phyloP scores from a whole-genome alignment of 1,139 yeast genomes.

The Nematodospora anomalae region DNA sequence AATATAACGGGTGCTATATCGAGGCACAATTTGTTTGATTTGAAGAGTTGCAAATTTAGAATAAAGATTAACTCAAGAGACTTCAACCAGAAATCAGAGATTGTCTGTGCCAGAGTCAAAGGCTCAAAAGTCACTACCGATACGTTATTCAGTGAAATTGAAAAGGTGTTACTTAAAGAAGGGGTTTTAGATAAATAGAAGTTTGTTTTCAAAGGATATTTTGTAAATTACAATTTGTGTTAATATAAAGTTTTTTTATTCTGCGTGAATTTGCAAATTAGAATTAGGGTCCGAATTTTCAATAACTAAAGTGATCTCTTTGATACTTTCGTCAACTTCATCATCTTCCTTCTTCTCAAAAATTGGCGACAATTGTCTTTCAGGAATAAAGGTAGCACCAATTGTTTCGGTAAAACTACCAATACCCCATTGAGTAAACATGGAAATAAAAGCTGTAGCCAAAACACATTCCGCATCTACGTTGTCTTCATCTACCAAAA shows the following conservation, averaged over 20 bases:
- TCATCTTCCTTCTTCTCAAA: constrained; percentile 6
- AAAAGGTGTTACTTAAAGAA: constrained; percentile 47
- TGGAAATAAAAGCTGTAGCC: constrained; percentile 58
- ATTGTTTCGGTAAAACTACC: constrained; percentile 54
- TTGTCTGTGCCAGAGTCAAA: constrained; percentile 46
- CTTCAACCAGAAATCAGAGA: constrained; percentile 43
- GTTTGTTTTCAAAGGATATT: background rate
- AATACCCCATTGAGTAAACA: constrained; percentile 65
- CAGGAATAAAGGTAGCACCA: constrained; percentile 46
- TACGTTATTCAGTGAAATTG: constrained; percentile 47
- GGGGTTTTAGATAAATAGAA: constrained; percentile 38
- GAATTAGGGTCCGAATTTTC: background rate
- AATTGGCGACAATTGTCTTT: constrained; percentile 8
- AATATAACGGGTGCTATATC: constrained; percentile 61
- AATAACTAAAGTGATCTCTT: background rate
- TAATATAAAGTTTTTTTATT: constrained; percentile 8
- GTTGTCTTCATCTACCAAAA: constrained; percentile 48
- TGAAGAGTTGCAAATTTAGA: constrained; percentile 65
- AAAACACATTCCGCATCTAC: constrained; percentile 52
- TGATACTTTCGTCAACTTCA: background rate
- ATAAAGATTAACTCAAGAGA: constrained; percentile 48
- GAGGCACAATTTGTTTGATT: constrained; percentile 58
- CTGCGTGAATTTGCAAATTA: constrained; percentile 1
- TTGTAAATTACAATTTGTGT: background rate
- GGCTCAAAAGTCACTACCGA: constrained; percentile 46